Conservation (phyloP, 768 basidiomycete species). For the Auricularia sp. region DNA sequence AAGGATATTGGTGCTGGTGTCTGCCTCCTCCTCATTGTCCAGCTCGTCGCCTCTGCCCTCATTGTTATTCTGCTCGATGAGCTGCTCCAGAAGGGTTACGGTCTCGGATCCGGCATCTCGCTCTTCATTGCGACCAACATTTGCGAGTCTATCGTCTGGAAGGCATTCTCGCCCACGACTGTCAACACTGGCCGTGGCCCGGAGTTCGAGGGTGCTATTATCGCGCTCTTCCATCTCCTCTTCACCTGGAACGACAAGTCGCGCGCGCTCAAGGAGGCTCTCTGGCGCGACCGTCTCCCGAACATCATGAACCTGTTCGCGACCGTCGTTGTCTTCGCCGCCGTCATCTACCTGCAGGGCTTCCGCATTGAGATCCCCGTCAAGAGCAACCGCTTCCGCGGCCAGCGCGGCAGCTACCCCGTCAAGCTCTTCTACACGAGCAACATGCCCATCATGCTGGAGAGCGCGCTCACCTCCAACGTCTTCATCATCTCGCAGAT, state of each 20-base stretch:
- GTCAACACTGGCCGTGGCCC: conserved; percentile 96
- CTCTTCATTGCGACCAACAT: conserved; percentile 99
- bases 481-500: conserved; percentile 96
- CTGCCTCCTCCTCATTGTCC: conserved; percentile 92
- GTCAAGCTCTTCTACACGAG: conserved; percentile 98
- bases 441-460: conserved; percentile 99
- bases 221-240: conserved; percentile 91
- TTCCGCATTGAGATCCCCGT: conserved; percentile 98
- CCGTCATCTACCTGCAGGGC: conserved; percentile 96
- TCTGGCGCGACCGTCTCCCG: conserved; percentile 93
- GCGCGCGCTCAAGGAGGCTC: conserved; percentile 91
- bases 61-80: conserved; percentile 98
- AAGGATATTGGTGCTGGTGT: conserved; percentile 91
- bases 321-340: conserved; percentile 82
- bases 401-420: conserved; percentile 92
- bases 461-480: conserved; percentile 85
- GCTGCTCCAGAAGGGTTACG: conserved; percentile 97
- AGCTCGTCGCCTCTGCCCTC: conserved; percentile 85
- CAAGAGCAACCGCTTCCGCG: conserved; percentile 91
- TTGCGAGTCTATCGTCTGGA: conserved; percentile 99
- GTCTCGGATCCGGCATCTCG: conserved; percentile 95
- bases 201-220: conserved; percentile 95
- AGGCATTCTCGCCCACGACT: conserved; percentile 96
- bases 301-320: conserved; percentile 97
- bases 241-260: conserved; percentile 99